Evolutionary conservation across 2,329 filamentous ascomycete species (phyloP).

Genomic region (Apiospora koreana): DNA sequence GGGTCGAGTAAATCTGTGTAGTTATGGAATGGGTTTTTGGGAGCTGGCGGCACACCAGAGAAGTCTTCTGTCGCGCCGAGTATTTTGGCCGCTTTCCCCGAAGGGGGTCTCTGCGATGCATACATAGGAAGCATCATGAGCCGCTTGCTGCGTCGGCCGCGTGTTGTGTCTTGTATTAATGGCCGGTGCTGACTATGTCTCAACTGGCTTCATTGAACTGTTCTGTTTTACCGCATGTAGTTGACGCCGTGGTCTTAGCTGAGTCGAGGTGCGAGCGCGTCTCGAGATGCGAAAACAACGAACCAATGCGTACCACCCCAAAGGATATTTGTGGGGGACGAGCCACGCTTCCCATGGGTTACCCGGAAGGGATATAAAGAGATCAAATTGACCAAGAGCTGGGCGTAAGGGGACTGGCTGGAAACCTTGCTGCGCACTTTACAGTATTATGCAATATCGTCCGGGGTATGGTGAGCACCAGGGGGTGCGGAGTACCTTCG

Average conservation of each 20-base stretch:
- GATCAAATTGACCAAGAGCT: slow-evolving; percentile 26
- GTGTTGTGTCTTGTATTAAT: background rate
- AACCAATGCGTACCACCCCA: slow-evolving; percentile 22
- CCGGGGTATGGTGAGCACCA: slow-evolving; percentile 19
- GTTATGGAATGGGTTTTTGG: slow-evolving; percentile 15
- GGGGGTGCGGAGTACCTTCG: slow-evolving; percentile 14
- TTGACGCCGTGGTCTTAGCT: slow-evolving; percentile 16
- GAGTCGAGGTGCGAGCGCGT: slow-evolving; percentile 16
- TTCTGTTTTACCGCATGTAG: slow-evolving; percentile 24
- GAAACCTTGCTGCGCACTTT: slow-evolving; percentile 26
- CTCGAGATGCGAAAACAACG: slow-evolving; percentile 20
- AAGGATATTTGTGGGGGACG: slow-evolving; percentile 27
- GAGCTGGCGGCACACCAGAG: slow-evolving; percentile 13
- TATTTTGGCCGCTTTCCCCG: slow-evolving; percentile 23
- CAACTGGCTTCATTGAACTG: slow-evolving; percentile 18
- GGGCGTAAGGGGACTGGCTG: slow-evolving; percentile 30
- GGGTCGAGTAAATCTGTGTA: slow-evolving; percentile 54
- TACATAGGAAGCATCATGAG: slow-evolving; percentile 23
- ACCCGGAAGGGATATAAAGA: slow-evolving; percentile 23
- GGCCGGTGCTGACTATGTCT: background rate
- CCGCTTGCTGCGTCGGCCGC: background rate
- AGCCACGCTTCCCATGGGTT: slow-evolving; percentile 21
- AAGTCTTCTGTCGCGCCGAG: slow-evolving; percentile 20
- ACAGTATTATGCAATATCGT: slow-evolving; percentile 32
- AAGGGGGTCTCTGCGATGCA: slow-evolving; percentile 25